Percentiles rank a stretch among this genome's conserved stretches.
These are phyloP conservation scores for Gracilaria vermiculophylla DNA, from an alignment of 23 red algal species.

Conservation along the genomic window DNA sequence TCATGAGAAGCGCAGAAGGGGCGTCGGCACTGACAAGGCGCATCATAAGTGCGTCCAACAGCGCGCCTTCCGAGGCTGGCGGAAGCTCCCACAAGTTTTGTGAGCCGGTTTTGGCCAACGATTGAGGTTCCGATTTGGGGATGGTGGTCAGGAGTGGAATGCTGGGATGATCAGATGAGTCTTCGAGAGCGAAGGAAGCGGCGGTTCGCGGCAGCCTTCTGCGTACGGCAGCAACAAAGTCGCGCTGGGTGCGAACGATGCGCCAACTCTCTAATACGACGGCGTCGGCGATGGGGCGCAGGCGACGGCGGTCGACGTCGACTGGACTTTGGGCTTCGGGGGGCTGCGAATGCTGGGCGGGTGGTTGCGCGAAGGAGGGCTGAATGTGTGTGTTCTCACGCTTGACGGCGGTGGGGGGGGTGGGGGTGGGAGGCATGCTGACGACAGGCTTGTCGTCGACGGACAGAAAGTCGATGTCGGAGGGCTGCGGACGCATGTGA, in stretches of 20 bases:
- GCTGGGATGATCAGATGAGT: neutral
- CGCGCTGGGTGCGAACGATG: neutral
- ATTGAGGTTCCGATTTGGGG: neutral
- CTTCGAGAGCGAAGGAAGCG: neutral
- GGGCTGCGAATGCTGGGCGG: neutral
- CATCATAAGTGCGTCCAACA: constrained; percentile 38
- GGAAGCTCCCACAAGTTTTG: constrained; percentile 35
- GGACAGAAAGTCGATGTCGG: neutral
- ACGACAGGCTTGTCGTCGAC: constrained; percentile 5
- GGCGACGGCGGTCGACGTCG: neutral
- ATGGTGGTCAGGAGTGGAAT: neutral
- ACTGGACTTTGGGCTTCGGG: neutral
- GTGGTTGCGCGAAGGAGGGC: neutral
- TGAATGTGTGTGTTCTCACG: neutral
- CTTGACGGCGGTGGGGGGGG: neutral
- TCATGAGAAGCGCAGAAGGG: constrained; percentile 17
- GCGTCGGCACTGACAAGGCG: constrained; percentile 18
- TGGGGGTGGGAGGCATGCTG: neutral
- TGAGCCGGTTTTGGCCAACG: neutral
- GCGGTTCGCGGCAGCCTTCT: neutral
- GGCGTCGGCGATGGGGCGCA: neutral
- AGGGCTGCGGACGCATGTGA: constrained; percentile 1
- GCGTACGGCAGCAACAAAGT: neutral
- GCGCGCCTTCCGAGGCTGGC: constrained; percentile 46
- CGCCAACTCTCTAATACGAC: constrained; percentile 19